Percentiles rank a stretch among this genome's conserved stretches.
phyloP scores from a whole-genome alignment of 1,284 basidiomycete species.

The Amylostereum chailletii region DNA sequence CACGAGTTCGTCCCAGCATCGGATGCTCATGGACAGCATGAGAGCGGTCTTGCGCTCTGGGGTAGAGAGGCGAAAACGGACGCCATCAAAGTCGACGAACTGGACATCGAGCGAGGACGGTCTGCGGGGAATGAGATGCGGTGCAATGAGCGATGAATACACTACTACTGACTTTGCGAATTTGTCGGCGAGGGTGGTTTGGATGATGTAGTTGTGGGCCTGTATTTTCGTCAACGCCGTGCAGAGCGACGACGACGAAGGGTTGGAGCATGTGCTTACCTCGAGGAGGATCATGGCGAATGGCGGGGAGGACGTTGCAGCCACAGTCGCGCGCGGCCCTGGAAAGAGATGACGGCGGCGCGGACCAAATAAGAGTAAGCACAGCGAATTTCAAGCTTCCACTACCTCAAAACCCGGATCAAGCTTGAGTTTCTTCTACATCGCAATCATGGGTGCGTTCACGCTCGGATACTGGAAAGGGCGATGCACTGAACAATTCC shows the following conservation, averaged over 20 bases:
- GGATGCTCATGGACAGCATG: slow-evolving; percentile 91
- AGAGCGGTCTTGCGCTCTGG: slow-evolving; percentile 77
- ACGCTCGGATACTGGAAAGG: background rate
- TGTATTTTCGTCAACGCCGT: slow-evolving; percentile 21
- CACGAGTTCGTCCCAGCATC: slow-evolving; percentile 93
- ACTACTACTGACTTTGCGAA: slow-evolving; percentile 64
- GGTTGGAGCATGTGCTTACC: slow-evolving; percentile 27
- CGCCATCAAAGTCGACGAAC: slow-evolving; percentile 97
- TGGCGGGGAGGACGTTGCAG: background rate
- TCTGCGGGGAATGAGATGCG: slow-evolving; percentile 33
- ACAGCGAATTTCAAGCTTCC: slow-evolving; percentile 12
- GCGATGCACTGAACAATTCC: background rate
- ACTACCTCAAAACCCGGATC: slow-evolving; percentile 3
- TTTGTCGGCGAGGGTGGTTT: slow-evolving; percentile 87
- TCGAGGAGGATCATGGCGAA: slow-evolving; percentile 63
- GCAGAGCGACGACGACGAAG: no score
- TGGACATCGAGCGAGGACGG: slow-evolving; percentile 88
- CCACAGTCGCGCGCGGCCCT: background rate
- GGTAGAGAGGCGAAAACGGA: slow-evolving; percentile 89
- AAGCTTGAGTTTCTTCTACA: background rate
- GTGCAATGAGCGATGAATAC: slow-evolving; percentile 6
- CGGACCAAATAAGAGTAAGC: slow-evolving; percentile 15
- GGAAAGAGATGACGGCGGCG: background rate
- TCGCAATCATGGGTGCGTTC: background rate
- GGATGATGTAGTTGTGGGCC: slow-evolving; percentile 90